Evolutionary conservation across 225 moss, liverwort and hornwort genomes (phyloP).

Genomic region (Pseudoscleropodium purum): DNA sequence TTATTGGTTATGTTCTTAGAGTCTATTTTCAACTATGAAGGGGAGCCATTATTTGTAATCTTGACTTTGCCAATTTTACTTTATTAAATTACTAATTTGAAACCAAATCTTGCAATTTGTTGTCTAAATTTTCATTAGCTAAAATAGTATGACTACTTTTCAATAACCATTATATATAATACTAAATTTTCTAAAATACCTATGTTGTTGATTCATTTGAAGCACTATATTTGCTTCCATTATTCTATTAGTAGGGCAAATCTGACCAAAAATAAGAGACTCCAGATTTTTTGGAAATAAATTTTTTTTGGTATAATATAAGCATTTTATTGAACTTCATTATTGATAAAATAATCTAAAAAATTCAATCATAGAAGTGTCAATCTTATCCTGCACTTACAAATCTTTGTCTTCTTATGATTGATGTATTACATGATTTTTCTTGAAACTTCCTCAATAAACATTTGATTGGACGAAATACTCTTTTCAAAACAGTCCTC

Average conservation of each 20-base stretch:
- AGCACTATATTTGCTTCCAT: fast-evolving
- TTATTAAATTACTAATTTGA: background rate
- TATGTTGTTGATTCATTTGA: fast-evolving
- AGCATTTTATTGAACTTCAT: background rate
- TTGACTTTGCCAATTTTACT: background rate
- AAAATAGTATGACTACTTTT: background rate
- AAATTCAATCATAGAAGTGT: fast-evolving
- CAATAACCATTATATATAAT: background rate
- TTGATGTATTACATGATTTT: no score
- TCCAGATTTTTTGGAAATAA: background rate
- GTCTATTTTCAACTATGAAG: fast-evolving
- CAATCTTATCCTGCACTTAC: fast-evolving
- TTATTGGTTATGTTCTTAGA: background rate
- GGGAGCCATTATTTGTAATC: background rate
- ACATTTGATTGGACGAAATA: background rate
- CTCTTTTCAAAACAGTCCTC: background rate
- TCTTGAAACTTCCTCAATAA: background rate
- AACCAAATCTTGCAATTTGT: fast-evolving
- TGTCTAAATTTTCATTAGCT: background rate
- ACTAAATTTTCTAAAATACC: fast-evolving
- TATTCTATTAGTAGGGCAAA: fast-evolving
- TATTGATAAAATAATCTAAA: no score
- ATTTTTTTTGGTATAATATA: fast-evolving
- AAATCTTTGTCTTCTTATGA: fast-evolving
- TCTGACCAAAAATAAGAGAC: background rate